Evolutionary conservation across 1,284 basidiomycete genomes (phyloP).

Genomic region (Butyriboletus appendiculatus): DNA sequence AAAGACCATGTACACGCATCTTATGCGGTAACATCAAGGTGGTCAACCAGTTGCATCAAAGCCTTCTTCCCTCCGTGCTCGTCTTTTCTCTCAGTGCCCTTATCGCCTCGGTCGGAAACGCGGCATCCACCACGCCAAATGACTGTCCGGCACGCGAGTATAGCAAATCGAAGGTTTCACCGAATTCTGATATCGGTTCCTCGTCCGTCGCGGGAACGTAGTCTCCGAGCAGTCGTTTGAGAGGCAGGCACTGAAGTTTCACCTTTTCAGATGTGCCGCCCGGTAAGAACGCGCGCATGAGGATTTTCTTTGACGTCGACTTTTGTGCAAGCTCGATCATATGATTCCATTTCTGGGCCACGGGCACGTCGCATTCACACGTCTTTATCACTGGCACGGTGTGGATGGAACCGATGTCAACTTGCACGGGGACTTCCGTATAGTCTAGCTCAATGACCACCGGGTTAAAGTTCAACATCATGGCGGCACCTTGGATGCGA

Average conservation of each 20-base stretch:
- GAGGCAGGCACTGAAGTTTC: conserved; percentile 30
- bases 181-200: conserved; percentile 20
- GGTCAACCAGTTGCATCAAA: background rate
- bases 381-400: conserved; percentile 12
- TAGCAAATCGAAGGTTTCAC: conserved; percentile 28
- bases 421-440: conserved; percentile 20
- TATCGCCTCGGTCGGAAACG: conserved; percentile 23
- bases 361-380: conserved; percentile 24
- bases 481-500: conserved; percentile 18
- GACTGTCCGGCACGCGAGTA: conserved; percentile 26
- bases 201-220: conserved; percentile 7
- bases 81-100: conserved; percentile 17
- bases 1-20: background rate
- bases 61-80: background rate
- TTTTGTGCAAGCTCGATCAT: conserved; percentile 33
- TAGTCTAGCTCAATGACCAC: conserved; percentile 33
- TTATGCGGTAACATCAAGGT: background rate
- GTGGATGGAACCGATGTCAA: conserved; percentile 20
- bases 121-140: conserved; percentile 22
- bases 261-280: conserved; percentile 28
- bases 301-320: conserved; percentile 21
- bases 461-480: conserved; percentile 1
- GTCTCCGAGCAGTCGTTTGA: conserved; percentile 19
- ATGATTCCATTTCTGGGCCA: conserved; percentile 27
- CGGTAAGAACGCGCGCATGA: conserved; percentile 33